Evolutionary conservation across 106 monocot species (phyloP).

Genomic region (Agapanthus africanus): DNA sequence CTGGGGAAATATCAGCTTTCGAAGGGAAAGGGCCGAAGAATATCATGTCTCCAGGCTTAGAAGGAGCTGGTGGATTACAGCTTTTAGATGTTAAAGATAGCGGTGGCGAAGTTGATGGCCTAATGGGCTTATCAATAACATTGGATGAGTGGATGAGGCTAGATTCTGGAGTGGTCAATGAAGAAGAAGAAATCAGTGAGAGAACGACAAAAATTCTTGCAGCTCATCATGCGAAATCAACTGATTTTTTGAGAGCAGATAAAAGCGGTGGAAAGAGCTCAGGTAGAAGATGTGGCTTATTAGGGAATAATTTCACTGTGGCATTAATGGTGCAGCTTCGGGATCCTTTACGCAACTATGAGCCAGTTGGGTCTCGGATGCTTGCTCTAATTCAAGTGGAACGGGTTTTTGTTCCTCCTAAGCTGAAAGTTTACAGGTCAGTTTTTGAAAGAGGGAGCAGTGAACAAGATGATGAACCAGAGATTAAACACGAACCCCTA

Average conservation of each 20-base stretch:
- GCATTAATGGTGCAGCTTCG: conserved; percentile 95
- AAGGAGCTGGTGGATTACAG: conserved; percentile 76
- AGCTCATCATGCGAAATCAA: conserved; percentile 76
- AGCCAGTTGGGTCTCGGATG: conserved; percentile 91
- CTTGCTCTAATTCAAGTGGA: conserved; percentile 93
- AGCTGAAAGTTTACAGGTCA: conserved; percentile 59
- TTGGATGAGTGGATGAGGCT: conserved; percentile 94
- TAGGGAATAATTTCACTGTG: conserved; percentile 92
- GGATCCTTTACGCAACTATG: conserved; percentile 78
- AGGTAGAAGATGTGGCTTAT: conserved; percentile 74
- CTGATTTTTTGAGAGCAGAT: conserved; percentile 40
- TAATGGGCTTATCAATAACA: conserved; percentile 82
- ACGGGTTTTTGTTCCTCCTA: conserved; percentile 77
- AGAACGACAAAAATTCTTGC: conserved; percentile 81
- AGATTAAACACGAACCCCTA: background rate
- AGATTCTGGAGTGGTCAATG: conserved; percentile 77
- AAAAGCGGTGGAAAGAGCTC: conserved; percentile 57
- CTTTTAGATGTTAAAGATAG: conserved; percentile 61
- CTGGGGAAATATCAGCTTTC: conserved; percentile 58
- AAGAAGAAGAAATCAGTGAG: conserved; percentile 68
- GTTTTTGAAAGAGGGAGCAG: conserved; percentile 47
- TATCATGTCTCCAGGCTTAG: conserved; percentile 37
- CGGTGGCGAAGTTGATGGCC: conserved; percentile 67
- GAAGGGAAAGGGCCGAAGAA: conserved; percentile 44
- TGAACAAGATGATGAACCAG: conserved; percentile 48